Evolutionary conservation across 1,284 basidiomycete species (phyloP).

Genomic region (Puccinia horiana): DNA sequence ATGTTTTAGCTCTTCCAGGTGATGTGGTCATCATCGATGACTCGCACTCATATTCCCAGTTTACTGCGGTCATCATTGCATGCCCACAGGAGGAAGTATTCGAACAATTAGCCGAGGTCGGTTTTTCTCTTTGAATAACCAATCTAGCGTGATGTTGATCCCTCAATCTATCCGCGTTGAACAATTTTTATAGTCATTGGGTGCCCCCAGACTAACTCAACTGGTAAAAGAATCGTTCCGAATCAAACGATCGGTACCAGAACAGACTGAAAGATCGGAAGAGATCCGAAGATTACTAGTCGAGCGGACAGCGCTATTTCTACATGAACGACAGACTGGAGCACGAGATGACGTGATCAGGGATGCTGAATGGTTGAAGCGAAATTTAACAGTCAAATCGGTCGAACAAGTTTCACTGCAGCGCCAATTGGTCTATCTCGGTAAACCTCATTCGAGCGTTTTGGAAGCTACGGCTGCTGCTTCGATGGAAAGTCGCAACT

Average conservation of each 20-base stretch:
- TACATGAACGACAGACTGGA: constrained; percentile 56
- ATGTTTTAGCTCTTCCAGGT: constrained; percentile 55
- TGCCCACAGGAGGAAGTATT: constrained; percentile 58
- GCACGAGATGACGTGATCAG: constrained; percentile 55
- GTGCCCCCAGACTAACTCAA: constrained; percentile 55
- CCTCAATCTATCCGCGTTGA: background rate
- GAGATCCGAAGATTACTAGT: constrained; percentile 56
- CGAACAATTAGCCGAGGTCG: constrained; percentile 52
- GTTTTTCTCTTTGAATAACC: constrained; percentile 5
- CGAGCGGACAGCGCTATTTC: constrained; percentile 58
- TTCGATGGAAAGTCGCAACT: constrained; percentile 30
- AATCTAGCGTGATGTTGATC: background rate
- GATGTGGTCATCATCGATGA: constrained; percentile 58
- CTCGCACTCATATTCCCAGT: constrained; percentile 58
- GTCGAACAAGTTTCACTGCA: constrained; percentile 53
- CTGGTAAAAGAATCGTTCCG: constrained; percentile 56
- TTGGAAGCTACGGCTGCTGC: constrained; percentile 46
- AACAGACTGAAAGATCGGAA: constrained; percentile 53
- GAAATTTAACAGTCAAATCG: constrained; percentile 49
- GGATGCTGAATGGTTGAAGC: constrained; percentile 58
- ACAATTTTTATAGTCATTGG: constrained; percentile 51
- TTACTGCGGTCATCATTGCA: constrained; percentile 55
- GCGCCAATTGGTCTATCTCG: constrained; percentile 52
- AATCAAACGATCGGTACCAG: constrained; percentile 52
- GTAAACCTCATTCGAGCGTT: constrained; percentile 50